phyloP scores from a whole-genome alignment of 345 rosid genomes.

The Acer saccharum region DNA sequence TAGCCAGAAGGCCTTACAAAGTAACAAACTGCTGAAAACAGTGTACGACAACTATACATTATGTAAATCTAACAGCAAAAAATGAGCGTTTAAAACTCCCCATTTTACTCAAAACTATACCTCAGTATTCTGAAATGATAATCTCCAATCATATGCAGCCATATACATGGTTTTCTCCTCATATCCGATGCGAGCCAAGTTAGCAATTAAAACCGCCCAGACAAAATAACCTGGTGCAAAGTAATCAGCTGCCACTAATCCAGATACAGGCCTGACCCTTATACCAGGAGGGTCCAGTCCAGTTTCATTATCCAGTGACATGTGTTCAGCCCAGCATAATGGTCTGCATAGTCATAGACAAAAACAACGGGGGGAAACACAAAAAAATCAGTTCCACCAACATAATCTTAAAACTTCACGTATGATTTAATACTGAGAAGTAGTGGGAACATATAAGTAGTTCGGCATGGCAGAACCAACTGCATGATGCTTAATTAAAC shows the following conservation, averaged over 20 bases:
- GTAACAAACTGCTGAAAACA: background rate
- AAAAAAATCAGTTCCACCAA: constrained; percentile 6
- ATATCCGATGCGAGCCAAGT: constrained; percentile 70
- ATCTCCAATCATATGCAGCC: constrained; percentile 83
- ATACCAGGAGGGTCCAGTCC: constrained; percentile 68
- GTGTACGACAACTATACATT: background rate
- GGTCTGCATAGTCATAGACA: constrained; percentile 48
- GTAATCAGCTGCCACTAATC: constrained; percentile 83
- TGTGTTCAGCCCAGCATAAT: constrained; percentile 70
- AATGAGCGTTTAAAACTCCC: background rate
- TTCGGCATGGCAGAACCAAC: background rate
- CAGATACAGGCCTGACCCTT: constrained; percentile 70
- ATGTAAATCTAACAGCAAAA: background rate
- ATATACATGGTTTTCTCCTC: constrained; percentile 81
- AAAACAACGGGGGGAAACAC: background rate
- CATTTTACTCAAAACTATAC: constrained; percentile 25
- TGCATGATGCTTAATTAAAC: background rate
- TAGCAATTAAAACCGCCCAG: constrained; percentile 81
- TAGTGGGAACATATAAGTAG: background rate
- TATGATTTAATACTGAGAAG: background rate
- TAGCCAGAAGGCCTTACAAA: background rate
- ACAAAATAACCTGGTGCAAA: constrained; percentile 79
- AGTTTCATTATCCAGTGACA: constrained; percentile 73
- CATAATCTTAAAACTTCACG: constrained; percentile 6
- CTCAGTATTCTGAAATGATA: constrained; percentile 77